These are phyloP conservation scores for Arthrobotrys conoides DNA, from an alignment of 2,329 filamentous ascomycete species.

Conservation along the genomic window DNA sequence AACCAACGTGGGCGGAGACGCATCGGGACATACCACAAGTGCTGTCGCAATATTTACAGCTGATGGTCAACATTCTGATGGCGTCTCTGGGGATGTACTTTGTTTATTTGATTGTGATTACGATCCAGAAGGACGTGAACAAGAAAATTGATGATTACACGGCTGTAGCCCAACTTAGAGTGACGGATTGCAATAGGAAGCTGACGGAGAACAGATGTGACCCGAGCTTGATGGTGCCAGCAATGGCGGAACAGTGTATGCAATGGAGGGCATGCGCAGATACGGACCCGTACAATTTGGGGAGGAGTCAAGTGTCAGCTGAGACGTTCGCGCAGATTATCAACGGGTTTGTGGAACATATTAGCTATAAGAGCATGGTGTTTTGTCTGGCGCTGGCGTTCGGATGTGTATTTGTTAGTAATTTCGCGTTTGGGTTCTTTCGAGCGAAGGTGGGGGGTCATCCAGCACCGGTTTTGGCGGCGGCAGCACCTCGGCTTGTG, in stretches of 20 bases:
- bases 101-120: conserved; percentile 77
- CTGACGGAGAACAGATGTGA: conserved; percentile 84
- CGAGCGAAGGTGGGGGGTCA: conserved; percentile 59
- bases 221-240: conserved; percentile 77
- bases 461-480: conserved; percentile 62
- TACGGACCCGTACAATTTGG: conserved; percentile 82
- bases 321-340: conserved; percentile 92
- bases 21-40: conserved; percentile 75
- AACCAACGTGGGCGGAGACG: conserved; percentile 68
- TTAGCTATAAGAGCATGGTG: conserved; percentile 86
- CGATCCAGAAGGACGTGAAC: conserved; percentile 81
- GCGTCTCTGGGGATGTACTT: conserved; percentile 75
- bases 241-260: conserved; percentile 79
- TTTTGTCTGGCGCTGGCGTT: conserved; percentile 70
- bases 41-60: conserved; percentile 74
- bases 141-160: conserved; percentile 79
- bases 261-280: conserved; percentile 92
- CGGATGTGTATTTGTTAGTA: conserved; percentile 72
- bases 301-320: conserved; percentile 83
- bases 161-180: conserved; percentile 79
- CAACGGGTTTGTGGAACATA: conserved; percentile 91
- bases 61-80: conserved; percentile 76
- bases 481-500: conserved; percentile 61
- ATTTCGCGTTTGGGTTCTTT: conserved; percentile 71
- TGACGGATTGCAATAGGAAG: conserved; percentile 79